phyloP scores from a whole-genome alignment of 768 basidiomycete species.

The Boletus rubroflammeus region DNA sequence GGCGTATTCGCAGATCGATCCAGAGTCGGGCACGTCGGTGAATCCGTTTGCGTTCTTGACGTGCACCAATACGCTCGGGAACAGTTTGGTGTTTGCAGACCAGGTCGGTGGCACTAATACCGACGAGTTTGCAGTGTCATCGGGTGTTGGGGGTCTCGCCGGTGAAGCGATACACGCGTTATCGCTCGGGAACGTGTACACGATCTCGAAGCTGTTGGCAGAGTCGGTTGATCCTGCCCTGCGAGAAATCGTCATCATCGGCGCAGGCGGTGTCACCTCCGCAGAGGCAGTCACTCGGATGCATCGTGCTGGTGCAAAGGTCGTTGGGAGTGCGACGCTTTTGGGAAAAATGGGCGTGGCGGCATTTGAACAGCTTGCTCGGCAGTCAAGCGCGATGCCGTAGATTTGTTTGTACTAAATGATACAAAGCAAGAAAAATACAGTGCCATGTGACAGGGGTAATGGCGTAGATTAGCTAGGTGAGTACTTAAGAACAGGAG shows the following conservation, averaged over 20 bases:
- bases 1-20: conserved; percentile 31
- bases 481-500: not conserved
- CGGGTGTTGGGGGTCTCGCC: conserved; percentile 66
- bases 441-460: conserved; percentile 15
- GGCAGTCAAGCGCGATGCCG: not conserved
- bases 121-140: conserved; percentile 55
- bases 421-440: conserved; percentile 20
- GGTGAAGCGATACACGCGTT: conserved; percentile 74
- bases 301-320: conserved; percentile 68
- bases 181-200: conserved; percentile 73
- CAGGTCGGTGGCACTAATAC: conserved; percentile 37
- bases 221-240: conserved; percentile 40
- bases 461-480: conserved; percentile 14
- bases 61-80: conserved; percentile 79
- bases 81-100: conserved; percentile 58
- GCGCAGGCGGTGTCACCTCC: conserved; percentile 78
- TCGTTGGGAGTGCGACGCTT: conserved; percentile 62
- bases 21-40: conserved; percentile 10
- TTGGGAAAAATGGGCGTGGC: conserved; percentile 51
- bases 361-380: conserved; percentile 46
- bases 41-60: conserved; percentile 71
- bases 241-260: conserved; percentile 57
- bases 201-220: conserved; percentile 52
- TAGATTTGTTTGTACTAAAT: conserved; percentile 9
- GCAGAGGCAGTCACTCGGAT: conserved; percentile 60